Evolutionary conservation across 805 yeast species (phyloP), one percentile per base, ranked within the genome.

Genomic region (Candida maesae): DNA sequence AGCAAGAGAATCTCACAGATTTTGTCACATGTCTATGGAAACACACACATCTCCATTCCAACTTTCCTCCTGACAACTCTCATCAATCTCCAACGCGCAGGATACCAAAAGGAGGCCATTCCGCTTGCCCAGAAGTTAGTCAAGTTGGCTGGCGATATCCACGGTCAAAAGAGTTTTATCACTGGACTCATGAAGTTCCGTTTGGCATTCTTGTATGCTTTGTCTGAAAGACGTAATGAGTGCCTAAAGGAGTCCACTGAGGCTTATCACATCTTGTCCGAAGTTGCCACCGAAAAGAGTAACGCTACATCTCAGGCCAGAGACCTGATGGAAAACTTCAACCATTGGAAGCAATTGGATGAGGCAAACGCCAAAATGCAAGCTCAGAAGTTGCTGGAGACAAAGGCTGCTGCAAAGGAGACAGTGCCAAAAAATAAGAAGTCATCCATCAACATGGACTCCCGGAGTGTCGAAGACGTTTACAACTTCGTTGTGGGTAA

Each of bases 151-250:
- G 58, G 60, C 14, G 47, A 61, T 19, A 52, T 76, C 34, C 76
- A 77, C 55, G 93, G 90, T 36, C 73, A 65, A 14, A 66, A 70
- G 11, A 73, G 84, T 12, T 78, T 76, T 50, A 73, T 79, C 41
- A 72, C 82, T 20, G 95, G 81, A 17, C 69, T 78, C 47, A 66
- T 84, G 47, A 73, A 75, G 50, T 85, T 79, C 66, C 86, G 91
- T 60, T 60, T 74, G n/a, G 79, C 83, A 19, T 82, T 82, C 54
- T 60, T 79, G 33, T 71, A 77, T 38, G 75, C 82, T 25, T 63
- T 74, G 23, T 50, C 61, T 21, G 71, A 73, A 33, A 78, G 79
- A 43, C 71, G 73, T 52, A 67, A 70, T 38, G 75, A 68, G 18
- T 81, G 95, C 0, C 62, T 75, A 39, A 76, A 70, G 14, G 71